Base-by-base conservation (phyloP, 257 asterid genomes). In the Phtheirospermum japonicum region DNA sequence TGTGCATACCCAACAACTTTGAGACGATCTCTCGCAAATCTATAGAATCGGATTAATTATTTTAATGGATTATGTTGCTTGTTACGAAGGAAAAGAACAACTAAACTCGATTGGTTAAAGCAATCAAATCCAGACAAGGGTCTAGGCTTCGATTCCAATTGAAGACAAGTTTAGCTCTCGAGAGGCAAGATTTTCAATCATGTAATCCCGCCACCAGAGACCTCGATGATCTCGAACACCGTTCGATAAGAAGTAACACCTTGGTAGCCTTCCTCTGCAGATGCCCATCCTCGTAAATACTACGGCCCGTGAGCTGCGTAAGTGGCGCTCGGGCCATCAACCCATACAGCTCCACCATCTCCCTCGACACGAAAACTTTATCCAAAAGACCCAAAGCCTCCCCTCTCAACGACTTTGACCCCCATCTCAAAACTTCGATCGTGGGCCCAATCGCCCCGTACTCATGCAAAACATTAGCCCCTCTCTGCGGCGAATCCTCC, bases 221-320 rank as follows among this genome's bases (percentile, higher is more conserved):
- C 8, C 75, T 68, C 0, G 87, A 83, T 0, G 87, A 81, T 73
- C 75, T 81, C 7, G 90, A 73, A 64, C 73, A 70, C 2, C 84
- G 77, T 32, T 81, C 87, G 53, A 81, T 79, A 18, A 76, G 81
- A 6, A 83, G 77, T 48, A 84, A 61, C 12, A 79, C 83, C 66
- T 63, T 77, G 49, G 85, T 77, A 5, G 91, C 88, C 72, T 81
- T 84, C 76, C 77, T 79, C 42, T 81, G 88, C 40, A 84, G 86
- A 73, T 73, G 86, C 19, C 80, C 82, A 16, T 69, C 83, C 54
- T 79, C 82, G 10, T 49, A 68, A 43, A 81, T 64, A 9, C 78
- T 75, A 5, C 88, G 73, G 10, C 86, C 79, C 3, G 88, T 73
- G 31, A 84, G 77, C 31, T 76, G 84, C 59, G 72, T 63, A 18